A percentile compares a stretch with the other conserved stretches of the same genome.
phyloP scores from a whole-genome alignment of 257 asterid genomes.

The Ophiorrhiza pumila region DNA sequence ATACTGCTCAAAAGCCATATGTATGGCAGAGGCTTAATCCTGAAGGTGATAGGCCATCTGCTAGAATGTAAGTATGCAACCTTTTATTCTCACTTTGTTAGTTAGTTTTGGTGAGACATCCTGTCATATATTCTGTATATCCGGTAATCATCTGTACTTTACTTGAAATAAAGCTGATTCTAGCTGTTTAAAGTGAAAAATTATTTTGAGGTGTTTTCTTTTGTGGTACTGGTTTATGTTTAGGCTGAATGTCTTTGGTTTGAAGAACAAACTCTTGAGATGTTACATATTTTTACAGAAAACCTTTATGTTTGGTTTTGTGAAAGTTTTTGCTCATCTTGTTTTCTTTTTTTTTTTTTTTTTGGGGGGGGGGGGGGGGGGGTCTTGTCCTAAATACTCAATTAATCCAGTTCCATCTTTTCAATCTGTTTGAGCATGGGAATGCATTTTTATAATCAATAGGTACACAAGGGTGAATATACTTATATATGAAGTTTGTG shows the following conservation, averaged over 20 bases:
- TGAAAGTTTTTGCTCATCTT: not conserved
- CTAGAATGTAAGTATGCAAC: conserved; percentile 74
- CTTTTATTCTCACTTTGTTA: conserved; percentile 15
- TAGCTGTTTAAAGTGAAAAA: not conserved
- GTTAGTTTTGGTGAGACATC: too few species aligned
- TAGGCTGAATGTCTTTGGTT: not conserved
- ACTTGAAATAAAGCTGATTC: not conserved
- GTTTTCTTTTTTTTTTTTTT: not conserved
- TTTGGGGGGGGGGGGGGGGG: not conserved
- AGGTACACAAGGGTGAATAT: not conserved
- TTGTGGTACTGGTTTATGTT: not conserved
- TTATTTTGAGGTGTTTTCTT: not conserved
- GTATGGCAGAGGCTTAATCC: conserved; percentile 96
- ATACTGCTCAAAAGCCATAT: conserved; percentile 98
- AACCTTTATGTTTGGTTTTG: not conserved
- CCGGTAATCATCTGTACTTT: not conserved
- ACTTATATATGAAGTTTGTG: conserved; percentile 9
- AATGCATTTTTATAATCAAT: not conserved
- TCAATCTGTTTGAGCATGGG: not conserved
- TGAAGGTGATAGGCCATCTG: conserved; percentile 92
- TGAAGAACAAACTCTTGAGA: not conserved
- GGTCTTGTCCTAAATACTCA: not conserved
- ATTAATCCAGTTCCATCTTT: not conserved
- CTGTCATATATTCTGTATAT: not conserved
- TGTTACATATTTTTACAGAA: not conserved